A percentile compares a stretch with the other conserved stretches of the same genome.
Conservation (phyloP, 2,329 filamentous ascomycete genomes). For the Aspergillus ustus region DNA sequence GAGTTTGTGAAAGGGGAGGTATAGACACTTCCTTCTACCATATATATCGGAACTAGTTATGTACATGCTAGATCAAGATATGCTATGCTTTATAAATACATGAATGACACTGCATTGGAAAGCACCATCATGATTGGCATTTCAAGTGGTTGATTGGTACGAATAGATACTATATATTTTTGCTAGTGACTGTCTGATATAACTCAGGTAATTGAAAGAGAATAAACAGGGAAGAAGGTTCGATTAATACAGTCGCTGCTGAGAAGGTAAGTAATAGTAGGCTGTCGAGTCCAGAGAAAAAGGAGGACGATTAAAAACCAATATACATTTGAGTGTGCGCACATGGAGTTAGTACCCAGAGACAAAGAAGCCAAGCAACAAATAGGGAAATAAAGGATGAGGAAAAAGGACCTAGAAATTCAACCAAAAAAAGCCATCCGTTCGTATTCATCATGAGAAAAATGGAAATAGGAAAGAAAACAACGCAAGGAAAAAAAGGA, state of each 20-base stretch:
- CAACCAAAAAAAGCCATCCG: slow-evolving; percentile 21
- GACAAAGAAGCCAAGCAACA: slow-evolving; percentile 9
- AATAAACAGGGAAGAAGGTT: slow-evolving; percentile 17
- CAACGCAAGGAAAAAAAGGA: not conserved
- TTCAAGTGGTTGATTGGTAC: too few species aligned
- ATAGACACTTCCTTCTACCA: not conserved
- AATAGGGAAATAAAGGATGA: slow-evolving; percentile 7
- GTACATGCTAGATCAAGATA: not conserved
- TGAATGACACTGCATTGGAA: not conserved
- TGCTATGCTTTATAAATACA: not conserved
- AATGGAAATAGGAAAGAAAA: not conserved
- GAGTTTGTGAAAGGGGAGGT: slow-evolving; percentile 28
- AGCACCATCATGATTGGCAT: not conserved
- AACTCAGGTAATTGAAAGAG: not conserved
- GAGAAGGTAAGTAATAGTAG: slow-evolving; percentile 18
- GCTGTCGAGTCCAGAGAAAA: slow-evolving; percentile 17
- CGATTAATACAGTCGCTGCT: slow-evolving; percentile 36
- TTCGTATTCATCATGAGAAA: slow-evolving; percentile 18
- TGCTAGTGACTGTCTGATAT: not conserved
- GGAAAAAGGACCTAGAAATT: slow-evolving; percentile 1
- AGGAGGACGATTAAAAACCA: slow-evolving; percentile 17
- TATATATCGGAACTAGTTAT: not conserved
- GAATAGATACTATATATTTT: not conserved
- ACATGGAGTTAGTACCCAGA: slow-evolving; percentile 10
- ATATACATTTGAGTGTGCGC: slow-evolving; percentile 32